A percentile compares a stretch with the other conserved stretches of the same genome.
Evolutionary conservation across 1,284 basidiomycete genomes (phyloP).

Genomic region (Sporisorium scitamineum): DNA sequence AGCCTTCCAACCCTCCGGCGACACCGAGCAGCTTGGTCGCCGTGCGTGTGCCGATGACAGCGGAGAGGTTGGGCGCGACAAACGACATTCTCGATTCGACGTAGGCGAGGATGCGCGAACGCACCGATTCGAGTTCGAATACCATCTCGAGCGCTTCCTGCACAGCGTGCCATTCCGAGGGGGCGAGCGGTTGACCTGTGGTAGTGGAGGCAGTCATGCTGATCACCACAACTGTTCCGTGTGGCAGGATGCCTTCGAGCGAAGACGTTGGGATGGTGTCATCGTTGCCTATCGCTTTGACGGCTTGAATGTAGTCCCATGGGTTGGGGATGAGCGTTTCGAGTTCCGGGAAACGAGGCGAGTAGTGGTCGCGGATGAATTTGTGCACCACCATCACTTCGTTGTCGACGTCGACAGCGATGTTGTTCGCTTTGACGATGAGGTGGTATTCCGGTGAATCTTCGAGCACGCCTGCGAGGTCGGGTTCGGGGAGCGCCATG

Average conservation of each 20-base stretch:
- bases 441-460: conserved; percentile 95
- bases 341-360: conserved; percentile 93
- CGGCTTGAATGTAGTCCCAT: conserved; percentile 90
- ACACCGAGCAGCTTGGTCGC: conserved; percentile 98
- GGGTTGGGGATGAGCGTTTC: conserved; percentile 94
- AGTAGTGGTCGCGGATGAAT: conserved; percentile 99
- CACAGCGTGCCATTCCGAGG: conserved; percentile 82
- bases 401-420: conserved; percentile 98
- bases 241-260: conserved; percentile 82
- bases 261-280: conserved; percentile 81
- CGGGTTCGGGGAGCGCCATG: conserved; percentile 79
- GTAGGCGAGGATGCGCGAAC: conserved; percentile 93
- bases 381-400: conserved; percentile 98
- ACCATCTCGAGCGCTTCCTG: conserved; percentile 88
- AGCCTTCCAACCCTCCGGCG: conserved; percentile 88
- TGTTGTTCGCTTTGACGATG: conserved; percentile 96
- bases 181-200: conserved; percentile 79
- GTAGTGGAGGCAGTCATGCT: conserved; percentile 90
- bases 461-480: conserved; percentile 81
- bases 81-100: conserved; percentile 99
- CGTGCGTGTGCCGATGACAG: conserved; percentile 96
- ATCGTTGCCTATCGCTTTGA: conserved; percentile 86
- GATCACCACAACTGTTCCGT: conserved; percentile 96
- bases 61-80: conserved; percentile 96
- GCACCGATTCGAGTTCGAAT: conserved; percentile 84